Evolutionary conservation across 768 basidiomycete genomes (phyloP), one percentile per base, ranked within the genome.

Genomic region (Termitomyces sp.): DNA sequence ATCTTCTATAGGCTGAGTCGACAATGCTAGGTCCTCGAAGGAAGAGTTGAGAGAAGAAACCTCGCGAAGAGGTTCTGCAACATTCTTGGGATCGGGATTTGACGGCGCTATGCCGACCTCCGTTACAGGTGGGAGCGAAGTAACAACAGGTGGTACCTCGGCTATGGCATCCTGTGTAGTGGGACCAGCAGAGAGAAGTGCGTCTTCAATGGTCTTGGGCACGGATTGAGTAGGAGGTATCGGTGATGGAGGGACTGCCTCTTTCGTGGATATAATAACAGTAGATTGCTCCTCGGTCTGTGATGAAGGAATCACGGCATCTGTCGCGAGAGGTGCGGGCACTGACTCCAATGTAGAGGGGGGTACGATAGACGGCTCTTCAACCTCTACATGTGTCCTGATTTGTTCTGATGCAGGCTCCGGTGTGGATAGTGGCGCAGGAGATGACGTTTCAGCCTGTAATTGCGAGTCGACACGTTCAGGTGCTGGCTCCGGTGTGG

Each of bases 21-120:
- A 35, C 10, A 46, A 2, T 7, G 52, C 38, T 14, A 58, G 53
- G 30, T 58, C 58, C 46, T 58, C 58, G 47, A 58, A 58, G 44
- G 58, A 58, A 47, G 58, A 58, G 35, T 58, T 58, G 24, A 58
- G 58, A 33, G 58, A 58, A 12, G 58, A 53, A 13, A 49, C 53
- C 22, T 54, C 53, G 35, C 40, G 46, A 24, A 58, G 53, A 33
- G 52, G 47, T n/a, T 54, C 47, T 18, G 18, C n/a, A 26, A 28
- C 20, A 13, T 36, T n/a, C 3, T 38, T 46, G 13, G 35, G 30
- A 6, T 40, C 32, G 14, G 30, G 32, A 38, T 18, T n/a, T 6
- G 33, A 44, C 8, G 42, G 22, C 3, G 30, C n/a, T 26, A 24
- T 10, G 4, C 6, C 44, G 9, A 22, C 12, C 14, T 30, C 50